Evolutionary conservation across 164 flowering plant genomes (phyloP), one percentile per base, ranked within the genome.

Genomic region (Annona squamosa): DNA sequence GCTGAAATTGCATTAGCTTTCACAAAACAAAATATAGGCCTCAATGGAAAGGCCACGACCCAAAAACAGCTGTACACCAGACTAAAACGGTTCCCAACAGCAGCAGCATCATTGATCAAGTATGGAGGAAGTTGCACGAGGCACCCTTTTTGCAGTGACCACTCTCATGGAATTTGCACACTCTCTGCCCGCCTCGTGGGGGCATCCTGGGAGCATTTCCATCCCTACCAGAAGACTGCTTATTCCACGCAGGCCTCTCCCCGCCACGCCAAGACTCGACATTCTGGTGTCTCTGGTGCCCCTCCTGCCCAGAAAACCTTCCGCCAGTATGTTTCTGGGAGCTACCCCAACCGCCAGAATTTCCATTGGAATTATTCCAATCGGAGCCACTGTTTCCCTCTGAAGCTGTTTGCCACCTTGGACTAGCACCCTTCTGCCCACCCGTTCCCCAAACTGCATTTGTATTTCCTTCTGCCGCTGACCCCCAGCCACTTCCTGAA

Each of bases 121-220:
- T 4, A 78, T 87, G 97, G 73, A 78, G 63, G 76, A 75, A 87
- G 73, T 89, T 84, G 72, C 97, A 91, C 6, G 80, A 44, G 3
- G 87, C 70, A 16, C 97, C 95, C 77, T 88, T 90, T 78, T 77
- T 91, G 85, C 96, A 91, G 59, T 85, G 85, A 45, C 91, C 90
- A 76, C 67, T 85, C 77, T 85, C 83, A 73, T 81, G 81, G 75
- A 48, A 90, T 67, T 72, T 79, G 84, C 91, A 89, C 43, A 86
- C 80, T 71, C 84, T 78, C 72, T 77, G 85, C 48, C 81, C 82
- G 71, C 81, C 82, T 74, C 74, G 78, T 13, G 76, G 78, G 6
- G 81, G 73, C 70, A 83, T 72, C 0, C 82, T 68, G 47, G 79
- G 83, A 45, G 81, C 26, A 41, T 82, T 81, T 65, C 84, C 84